Evolutionary conservation across 805 yeast species (phyloP), one percentile per base, ranked within the genome.

Genomic region (Metschnikowia amazonensis): DNA sequence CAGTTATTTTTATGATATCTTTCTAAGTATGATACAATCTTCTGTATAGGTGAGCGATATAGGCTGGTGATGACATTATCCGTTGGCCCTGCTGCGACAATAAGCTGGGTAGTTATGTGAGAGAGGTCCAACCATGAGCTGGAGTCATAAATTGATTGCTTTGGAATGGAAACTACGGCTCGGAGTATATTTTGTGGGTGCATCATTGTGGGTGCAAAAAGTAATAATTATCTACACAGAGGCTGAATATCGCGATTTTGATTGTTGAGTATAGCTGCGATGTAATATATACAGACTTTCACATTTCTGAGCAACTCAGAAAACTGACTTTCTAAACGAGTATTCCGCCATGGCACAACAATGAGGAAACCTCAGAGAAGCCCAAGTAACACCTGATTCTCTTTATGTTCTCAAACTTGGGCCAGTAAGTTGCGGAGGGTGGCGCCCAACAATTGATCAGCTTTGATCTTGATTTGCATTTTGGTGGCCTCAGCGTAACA

Each of bases 401-500:
- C 41, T 27, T 37, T 14, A 28, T 37, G 17, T 18, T 27, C 18
- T 37, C 20, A 37, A 10, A 17, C 17, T 18, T 20, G 41, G n/a
- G 41, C 33, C 41, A 28, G 41, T 20, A 37, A 37, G 32, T 37
- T 37, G 33, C 41, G 41, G 41, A 37, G 41, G 33, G 32, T 37
- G 18, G 32, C 23, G 56, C 79, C 75, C 62, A 85, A 74, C 21
- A 75, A 67, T 34, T 88, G 87, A 61, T 86, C 94, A 43, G 75
- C 67, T 68, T 76, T 81, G 57, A 94, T 80, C 61, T 84, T 81
- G 61, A 82, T 70, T 75, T 94, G 99, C 71, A 89, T 81, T 66
- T 86, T 86, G 41, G 96, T 82, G 52, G 97, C 97, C 70, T 89
- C 97, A 49, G 92, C 90, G 58, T 87, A 86, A 16, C 94, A 84